These are phyloP conservation scores for Eremothecium cymbalariae DNA, from an alignment of 1,139 yeast species.

Conservation along the genomic window DNA sequence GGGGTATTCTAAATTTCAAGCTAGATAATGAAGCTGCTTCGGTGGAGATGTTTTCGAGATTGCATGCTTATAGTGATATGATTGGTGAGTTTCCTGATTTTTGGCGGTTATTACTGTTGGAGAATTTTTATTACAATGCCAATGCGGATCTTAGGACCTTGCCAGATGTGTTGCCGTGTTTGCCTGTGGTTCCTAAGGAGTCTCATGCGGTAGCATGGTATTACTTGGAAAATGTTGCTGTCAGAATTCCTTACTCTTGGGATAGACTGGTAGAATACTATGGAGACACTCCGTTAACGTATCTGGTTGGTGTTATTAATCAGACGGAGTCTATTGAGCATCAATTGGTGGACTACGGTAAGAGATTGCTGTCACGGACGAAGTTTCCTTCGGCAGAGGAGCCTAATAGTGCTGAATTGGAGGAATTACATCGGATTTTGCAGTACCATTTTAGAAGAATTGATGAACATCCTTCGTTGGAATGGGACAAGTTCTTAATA, in stretches of 20 bases:
- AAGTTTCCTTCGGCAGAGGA: conserved; percentile 41
- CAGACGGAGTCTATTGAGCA: conserved; percentile 13
- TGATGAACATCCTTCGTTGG: conserved; percentile 7
- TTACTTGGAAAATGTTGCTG: conserved; percentile 12
- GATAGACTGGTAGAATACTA: neutral
- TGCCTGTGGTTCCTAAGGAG: conserved; percentile 13
- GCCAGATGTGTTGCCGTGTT: neutral
- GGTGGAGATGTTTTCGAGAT: conserved; percentile 10
- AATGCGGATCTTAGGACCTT: conserved; percentile 1
- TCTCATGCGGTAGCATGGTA: conserved; percentile 15
- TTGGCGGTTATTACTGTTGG: conserved; percentile 18
- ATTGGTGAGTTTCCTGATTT: conserved; percentile 11
- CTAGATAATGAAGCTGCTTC: conserved; percentile 13
- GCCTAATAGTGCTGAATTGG: conserved; percentile 31
- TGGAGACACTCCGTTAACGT: conserved; percentile 5
- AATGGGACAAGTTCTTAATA: conserved; percentile 26
- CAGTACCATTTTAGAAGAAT: conserved; percentile 19
- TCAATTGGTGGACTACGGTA: conserved; percentile 18
- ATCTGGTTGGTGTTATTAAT: conserved; percentile 4
- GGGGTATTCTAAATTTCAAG: conserved; percentile 18
- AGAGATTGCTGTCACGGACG: conserved; percentile 21
- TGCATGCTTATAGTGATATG: conserved; percentile 7
- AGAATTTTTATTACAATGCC: conserved; percentile 23
- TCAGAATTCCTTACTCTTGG: neutral
- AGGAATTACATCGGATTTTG: conserved; percentile 28